Percentiles rank a stretch among this genome's conserved stretches.
Conservation (phyloP, 768 basidiomycete species). For the Pleurotus tuber-regium region DNA sequence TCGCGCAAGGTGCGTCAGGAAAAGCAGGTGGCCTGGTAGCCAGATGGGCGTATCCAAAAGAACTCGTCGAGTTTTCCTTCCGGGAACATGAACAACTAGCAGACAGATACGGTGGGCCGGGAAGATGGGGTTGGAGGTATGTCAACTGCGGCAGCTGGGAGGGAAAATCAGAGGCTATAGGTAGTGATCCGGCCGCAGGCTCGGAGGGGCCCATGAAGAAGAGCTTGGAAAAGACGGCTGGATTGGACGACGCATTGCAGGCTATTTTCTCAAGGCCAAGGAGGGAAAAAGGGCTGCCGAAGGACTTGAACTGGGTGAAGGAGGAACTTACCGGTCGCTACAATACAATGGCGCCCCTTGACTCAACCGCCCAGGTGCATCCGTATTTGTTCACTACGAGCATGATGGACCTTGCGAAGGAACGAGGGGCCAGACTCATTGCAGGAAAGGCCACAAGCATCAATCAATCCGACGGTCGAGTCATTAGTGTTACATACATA, state of each 20-base stretch:
- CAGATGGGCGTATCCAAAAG: slow-evolving; percentile 77
- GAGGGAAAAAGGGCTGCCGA: slow-evolving; percentile 40
- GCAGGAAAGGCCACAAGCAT: slow-evolving; percentile 45
- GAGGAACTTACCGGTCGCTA: slow-evolving; percentile 61
- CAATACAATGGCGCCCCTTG: slow-evolving; percentile 50
- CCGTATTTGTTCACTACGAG: slow-evolving; percentile 71
- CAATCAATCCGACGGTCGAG: slow-evolving; percentile 33
- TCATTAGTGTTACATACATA: slow-evolving; percentile 49
- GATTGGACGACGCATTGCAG: slow-evolving; percentile 30
- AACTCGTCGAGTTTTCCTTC: slow-evolving; percentile 70
- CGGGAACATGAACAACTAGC: slow-evolving; percentile 74
- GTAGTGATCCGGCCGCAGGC: slow-evolving; percentile 16
- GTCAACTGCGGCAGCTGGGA: slow-evolving; percentile 75
- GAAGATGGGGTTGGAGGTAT: slow-evolving; percentile 82
- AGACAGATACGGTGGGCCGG: slow-evolving; percentile 59
- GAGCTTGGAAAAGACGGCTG: slow-evolving; percentile 58
- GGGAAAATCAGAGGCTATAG: slow-evolving; percentile 47
- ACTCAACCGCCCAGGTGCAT: slow-evolving; percentile 76
- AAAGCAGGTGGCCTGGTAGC: slow-evolving; percentile 87
- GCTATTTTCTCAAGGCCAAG: slow-evolving; percentile 15
- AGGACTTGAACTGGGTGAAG: slow-evolving; percentile 52
- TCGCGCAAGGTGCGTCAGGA: slow-evolving; percentile 72
- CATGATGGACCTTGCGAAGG: slow-evolving; percentile 64
- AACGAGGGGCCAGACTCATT: slow-evolving; percentile 49
- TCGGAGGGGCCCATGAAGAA: slow-evolving; percentile 31